Base-by-base conservation (phyloP, 176 grass and related monocot genomes). In the Lolium perenne region DNA sequence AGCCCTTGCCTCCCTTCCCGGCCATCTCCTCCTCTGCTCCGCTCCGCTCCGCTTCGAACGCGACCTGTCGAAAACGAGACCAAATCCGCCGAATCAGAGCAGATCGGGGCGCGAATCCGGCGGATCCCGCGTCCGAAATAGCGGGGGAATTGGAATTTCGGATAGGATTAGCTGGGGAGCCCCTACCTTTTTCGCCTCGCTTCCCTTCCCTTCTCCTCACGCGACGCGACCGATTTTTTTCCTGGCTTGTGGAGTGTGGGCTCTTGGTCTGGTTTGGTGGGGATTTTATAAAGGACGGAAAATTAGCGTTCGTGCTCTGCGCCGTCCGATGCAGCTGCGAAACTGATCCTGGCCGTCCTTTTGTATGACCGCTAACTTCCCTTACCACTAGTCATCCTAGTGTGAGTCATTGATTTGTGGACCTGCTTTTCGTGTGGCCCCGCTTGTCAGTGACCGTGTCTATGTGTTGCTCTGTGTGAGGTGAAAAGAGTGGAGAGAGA, bases 1-100 rank as follows among this genome's bases (percentile, higher is more conserved):
- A 40, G 0, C 91, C 91, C 64, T 93, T 93, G 0, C 91, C 91
- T 82, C 91, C 91, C 77, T 93, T 93, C 45, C 91, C 91, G 5
- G 91, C 91, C 91, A 92, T 92, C 75, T 75, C 79, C 75, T 75
- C 79, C 4, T 16, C 76, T 60, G 26, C 26, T 29, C 26, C 26
- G 41, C 78, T 29, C 26, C 26, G 41, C 78, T 65, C 63, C 13
- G 63, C 59, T 62, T 62, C 59, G 81, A 83, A 83, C 66, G 56
- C 50, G 25, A 43, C 89, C 90, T 91, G 85, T 60, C 26, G 26
- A 29, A 18, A 38, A 8, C 12, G 1, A 8, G 74, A 16, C 25
- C 68, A 41, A 85, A 85, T 88, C 86, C 72, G 79, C 29, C 77
- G 14, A 71, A 46, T 91, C 71, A 91, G 90, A 23, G 45, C 78